Evolutionary conservation across 2,329 filamentous ascomycete species (phyloP).

Genomic region (Neofusicoccum umdonicola): DNA sequence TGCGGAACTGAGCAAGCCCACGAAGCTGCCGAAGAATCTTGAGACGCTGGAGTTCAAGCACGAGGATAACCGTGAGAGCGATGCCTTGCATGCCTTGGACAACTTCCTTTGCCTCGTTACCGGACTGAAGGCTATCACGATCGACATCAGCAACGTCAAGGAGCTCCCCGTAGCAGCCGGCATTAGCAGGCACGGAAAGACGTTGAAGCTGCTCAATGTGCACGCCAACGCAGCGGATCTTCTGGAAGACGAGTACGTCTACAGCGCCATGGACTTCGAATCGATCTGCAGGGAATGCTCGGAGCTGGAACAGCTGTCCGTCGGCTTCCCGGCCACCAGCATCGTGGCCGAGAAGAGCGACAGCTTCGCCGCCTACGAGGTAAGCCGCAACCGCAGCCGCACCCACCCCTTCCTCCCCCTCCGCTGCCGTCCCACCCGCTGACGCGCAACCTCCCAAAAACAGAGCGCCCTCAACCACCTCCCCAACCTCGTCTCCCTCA

Average conservation of each 20-base stretch:
- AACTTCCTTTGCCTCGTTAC: constrained; percentile 48
- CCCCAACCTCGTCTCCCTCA: constrained; percentile 43
- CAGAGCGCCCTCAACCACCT: constrained; percentile 39
- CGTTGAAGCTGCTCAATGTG: constrained; percentile 44
- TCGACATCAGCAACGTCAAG: constrained; percentile 45
- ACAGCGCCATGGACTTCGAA: constrained; percentile 43
- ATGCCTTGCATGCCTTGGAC: constrained; percentile 46
- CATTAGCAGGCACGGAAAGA: constrained; percentile 47
- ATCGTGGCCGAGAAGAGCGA: constrained; percentile 42
- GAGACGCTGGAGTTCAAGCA: constrained; percentile 48
- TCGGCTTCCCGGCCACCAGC: constrained; percentile 48
- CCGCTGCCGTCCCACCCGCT: not conserved
- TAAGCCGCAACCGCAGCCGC: constrained; percentile 19
- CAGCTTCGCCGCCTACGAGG: constrained; percentile 45
- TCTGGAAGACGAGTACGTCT: constrained; percentile 46
- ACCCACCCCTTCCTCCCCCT: not conserved
- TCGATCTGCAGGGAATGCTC: constrained; percentile 47
- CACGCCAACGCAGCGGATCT: constrained; percentile 43
- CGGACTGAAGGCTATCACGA: constrained; percentile 43
- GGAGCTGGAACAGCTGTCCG: constrained; percentile 44
- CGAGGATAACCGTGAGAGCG: constrained; percentile 48
- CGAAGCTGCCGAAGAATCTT: constrained; percentile 44
- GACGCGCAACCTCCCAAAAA: not conserved
- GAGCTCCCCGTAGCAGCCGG: constrained; percentile 42
- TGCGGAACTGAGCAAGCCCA: constrained; percentile 47